Percentiles rank a stretch among this genome's conserved stretches.
Conservation (phyloP, 1,139 yeast species). For the Sugiyamaella paludigena region DNA sequence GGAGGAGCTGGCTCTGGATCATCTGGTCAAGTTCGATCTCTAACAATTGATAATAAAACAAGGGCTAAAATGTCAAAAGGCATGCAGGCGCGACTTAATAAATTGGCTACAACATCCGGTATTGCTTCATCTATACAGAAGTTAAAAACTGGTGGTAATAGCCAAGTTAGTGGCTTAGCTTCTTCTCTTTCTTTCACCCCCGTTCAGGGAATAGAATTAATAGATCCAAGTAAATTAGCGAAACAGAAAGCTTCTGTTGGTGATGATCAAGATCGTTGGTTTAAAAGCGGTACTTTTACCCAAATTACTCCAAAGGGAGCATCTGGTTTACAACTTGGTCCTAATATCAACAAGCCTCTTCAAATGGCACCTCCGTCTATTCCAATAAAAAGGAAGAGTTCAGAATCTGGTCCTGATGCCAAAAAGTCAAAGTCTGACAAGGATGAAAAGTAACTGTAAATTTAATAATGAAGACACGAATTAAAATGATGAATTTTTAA, state of each 20-base stretch:
- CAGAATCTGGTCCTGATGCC: slow-evolving; percentile 16
- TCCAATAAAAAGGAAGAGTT: slow-evolving; percentile 18
- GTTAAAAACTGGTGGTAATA: slow-evolving; percentile 6
- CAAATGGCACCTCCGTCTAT: slow-evolving; percentile 19
- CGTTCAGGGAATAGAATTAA: slow-evolving; percentile 35
- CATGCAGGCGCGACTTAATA: slow-evolving; percentile 32
- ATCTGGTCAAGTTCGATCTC: slow-evolving; percentile 38
- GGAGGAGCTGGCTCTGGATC: slow-evolving; percentile 36
- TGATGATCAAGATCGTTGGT: slow-evolving; percentile 32
- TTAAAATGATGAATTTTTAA: neutral
- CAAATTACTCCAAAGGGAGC: slow-evolving; percentile 22
- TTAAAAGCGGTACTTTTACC: slow-evolving; percentile 34
- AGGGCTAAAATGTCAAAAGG: slow-evolving; percentile 38
- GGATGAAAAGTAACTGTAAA: neutral
- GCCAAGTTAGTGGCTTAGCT: slow-evolving; percentile 30
- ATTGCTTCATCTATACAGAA: slow-evolving; percentile 6
- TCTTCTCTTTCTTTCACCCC: slow-evolving; percentile 35
- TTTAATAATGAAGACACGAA: neutral
- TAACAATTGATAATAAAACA: slow-evolving; percentile 36
- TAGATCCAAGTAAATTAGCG: slow-evolving; percentile 28
- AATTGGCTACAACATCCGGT: slow-evolving; percentile 9
- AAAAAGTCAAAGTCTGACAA: slow-evolving; percentile 18
- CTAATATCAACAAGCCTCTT: neutral
- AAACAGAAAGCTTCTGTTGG: neutral
- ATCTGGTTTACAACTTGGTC: slow-evolving; percentile 18